Evolutionary conservation across 2,329 filamentous ascomycete genomes (phyloP).

Genomic region (Aureobasidium pullulans): DNA sequence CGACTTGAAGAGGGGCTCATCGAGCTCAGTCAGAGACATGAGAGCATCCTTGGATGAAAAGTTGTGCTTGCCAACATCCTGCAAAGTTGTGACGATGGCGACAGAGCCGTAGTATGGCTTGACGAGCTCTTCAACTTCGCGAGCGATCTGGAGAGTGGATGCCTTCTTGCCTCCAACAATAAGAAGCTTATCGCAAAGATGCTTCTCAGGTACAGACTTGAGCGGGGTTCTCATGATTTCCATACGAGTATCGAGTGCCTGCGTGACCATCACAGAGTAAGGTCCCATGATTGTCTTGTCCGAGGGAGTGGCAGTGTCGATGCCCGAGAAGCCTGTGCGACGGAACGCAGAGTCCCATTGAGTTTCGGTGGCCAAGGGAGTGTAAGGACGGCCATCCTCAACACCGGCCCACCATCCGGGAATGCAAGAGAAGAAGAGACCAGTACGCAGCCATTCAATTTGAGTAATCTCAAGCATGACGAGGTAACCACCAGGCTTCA

Average conservation of each 20-base stretch:
- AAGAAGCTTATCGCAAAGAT: background rate
- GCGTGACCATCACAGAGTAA: slow-evolving; percentile 1
- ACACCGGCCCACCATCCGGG: slow-evolving; percentile 31
- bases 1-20: slow-evolving; percentile 2
- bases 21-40: background rate
- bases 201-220: background rate
- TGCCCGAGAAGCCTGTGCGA: slow-evolving; percentile 29
- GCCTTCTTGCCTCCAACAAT: slow-evolving; percentile 1
- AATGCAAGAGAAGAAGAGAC: slow-evolving; percentile 26
- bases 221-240: background rate
- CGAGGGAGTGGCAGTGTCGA: slow-evolving; percentile 18
- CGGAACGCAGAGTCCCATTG: slow-evolving; percentile 29
- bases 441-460: slow-evolving; percentile 20
- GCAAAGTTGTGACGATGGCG: background rate
- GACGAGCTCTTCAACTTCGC: background rate
- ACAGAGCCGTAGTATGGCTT: background rate
- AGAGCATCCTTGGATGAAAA: background rate
- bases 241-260: background rate
- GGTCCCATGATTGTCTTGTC: background rate
- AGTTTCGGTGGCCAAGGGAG: slow-evolving; percentile 23
- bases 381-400: slow-evolving; percentile 22
- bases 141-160: background rate
- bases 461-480: slow-evolving; percentile 25
- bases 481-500: slow-evolving; percentile 24
- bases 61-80: background rate